Evolutionary conservation across 805 yeast genomes (phyloP).

Genomic region (Kodamaea kaohsiungensis): DNA sequence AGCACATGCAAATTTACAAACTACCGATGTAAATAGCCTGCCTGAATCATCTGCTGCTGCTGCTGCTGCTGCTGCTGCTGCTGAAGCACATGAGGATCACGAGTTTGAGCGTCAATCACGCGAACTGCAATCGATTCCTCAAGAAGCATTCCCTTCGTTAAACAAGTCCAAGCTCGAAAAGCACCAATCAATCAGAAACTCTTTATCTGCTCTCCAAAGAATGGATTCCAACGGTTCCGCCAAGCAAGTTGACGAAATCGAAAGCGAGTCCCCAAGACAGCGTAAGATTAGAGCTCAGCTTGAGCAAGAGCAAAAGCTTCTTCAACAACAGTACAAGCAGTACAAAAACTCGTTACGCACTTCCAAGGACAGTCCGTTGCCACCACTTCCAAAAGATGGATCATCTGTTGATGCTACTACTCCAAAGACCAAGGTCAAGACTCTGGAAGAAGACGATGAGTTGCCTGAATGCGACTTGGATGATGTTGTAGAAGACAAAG

Average conservation of each 20-base stretch:
- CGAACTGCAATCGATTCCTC: background rate
- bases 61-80: too few species aligned
- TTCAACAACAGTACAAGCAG: constrained; percentile 7
- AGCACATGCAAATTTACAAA: background rate
- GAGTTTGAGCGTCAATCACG: background rate
- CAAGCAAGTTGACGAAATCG: constrained; percentile 1
- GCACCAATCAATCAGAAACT: constrained; percentile 2
- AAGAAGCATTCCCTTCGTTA: constrained; percentile 5
- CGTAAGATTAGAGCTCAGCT: constrained; percentile 3
- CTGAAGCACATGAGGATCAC: background rate
- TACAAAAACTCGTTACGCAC: constrained; percentile 4
- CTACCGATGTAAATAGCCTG: background rate
- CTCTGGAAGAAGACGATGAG: constrained; percentile 11
- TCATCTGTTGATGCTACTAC: constrained; percentile 1
- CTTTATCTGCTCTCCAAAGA: background rate
- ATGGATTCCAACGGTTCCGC: constrained; percentile 2
- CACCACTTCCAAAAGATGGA: constrained; percentile 3
- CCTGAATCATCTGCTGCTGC: background rate
- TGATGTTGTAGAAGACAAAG: constrained; percentile 3
- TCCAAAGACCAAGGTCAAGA: constrained; percentile 1
- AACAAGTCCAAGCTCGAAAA: constrained; percentile 2
- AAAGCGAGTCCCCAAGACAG: background rate
- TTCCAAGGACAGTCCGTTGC: constrained; percentile 6
- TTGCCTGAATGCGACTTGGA: constrained; percentile 14
- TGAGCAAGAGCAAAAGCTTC: constrained; percentile 5